Percentiles rank a stretch among this genome's conserved stretches.
Evolutionary conservation across 1,284 basidiomycete species (phyloP).

Genomic region (Meripilus lineatus): DNA sequence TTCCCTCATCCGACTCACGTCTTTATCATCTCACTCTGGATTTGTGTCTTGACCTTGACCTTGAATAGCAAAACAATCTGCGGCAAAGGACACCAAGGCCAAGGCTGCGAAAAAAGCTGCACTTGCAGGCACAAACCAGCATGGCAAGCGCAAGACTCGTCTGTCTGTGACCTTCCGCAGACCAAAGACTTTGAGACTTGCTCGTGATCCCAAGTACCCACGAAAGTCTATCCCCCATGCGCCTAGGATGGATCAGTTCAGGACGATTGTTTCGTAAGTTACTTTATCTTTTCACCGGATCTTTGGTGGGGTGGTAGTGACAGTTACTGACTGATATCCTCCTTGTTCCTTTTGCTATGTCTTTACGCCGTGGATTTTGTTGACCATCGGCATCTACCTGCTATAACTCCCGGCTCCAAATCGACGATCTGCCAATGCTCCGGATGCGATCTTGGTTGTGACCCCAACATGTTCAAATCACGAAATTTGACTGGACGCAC

Average conservation of each 20-base stretch:
- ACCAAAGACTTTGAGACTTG: constrained; percentile 89
- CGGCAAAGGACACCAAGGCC: constrained; percentile 69
- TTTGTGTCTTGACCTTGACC: constrained; percentile 5
- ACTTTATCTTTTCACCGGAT: background rate
- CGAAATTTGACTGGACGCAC: too few relatives aligned
- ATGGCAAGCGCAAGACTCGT: constrained; percentile 80
- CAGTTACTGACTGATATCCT: too few relatives aligned
- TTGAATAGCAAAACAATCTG: constrained; percentile 18
- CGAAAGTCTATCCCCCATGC: constrained; percentile 92
- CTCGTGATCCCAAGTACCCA: constrained; percentile 88
- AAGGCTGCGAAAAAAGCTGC: constrained; percentile 96
- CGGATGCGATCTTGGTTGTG: too few relatives aligned
- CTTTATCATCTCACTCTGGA: too few relatives aligned
- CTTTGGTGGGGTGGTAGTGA: background rate
- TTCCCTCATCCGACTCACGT: constrained; percentile 9
- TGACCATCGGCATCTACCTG: too few relatives aligned
- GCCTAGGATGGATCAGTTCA: constrained; percentile 97
- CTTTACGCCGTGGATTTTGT: background rate
- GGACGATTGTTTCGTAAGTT: constrained; percentile 84
- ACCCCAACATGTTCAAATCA: too few relatives aligned
- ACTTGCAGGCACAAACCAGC: constrained; percentile 80
- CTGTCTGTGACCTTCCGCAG: constrained; percentile 93
- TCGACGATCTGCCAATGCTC: too few relatives aligned
- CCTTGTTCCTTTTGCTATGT: background rate
- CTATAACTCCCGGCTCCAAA: too few relatives aligned